These are phyloP conservation scores for Apiotrichum brassicae DNA, from an alignment of 1,284 basidiomycete genomes.

Conservation along the genomic window DNA sequence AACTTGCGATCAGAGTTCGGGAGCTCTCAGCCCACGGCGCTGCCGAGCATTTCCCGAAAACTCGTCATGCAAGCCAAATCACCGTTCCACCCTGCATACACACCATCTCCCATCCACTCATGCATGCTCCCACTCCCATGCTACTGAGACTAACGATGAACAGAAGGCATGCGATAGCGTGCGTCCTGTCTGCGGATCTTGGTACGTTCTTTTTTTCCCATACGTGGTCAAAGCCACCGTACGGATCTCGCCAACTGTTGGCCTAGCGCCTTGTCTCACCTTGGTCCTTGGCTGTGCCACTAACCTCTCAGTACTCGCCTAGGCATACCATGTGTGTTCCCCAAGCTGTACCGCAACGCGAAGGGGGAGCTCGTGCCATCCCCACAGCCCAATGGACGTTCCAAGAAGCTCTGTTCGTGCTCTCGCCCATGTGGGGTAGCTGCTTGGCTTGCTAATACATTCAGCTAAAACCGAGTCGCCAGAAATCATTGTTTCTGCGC, in stretches of 20 bases:
- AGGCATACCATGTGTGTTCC: conserved; percentile 22
- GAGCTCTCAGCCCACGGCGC: no score
- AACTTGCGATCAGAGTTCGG: no score
- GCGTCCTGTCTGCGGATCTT: conserved; percentile 17
- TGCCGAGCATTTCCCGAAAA: no score
- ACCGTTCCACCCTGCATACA: no score
- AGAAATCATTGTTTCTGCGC: background rate
- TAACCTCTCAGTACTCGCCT: conserved; percentile 15
- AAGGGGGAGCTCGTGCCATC: conserved; percentile 21
- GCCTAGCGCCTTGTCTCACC: no score
- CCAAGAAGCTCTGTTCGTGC: conserved; percentile 18
- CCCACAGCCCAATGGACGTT: conserved; percentile 23
- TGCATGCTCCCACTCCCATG: no score
- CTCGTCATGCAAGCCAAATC: no score
- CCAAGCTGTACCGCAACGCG: conserved; percentile 20
- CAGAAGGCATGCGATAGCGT: conserved; percentile 22
- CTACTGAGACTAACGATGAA: conserved; percentile 1
- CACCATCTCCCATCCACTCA: no score
- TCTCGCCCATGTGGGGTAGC: no score
- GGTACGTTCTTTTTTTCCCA: conserved; percentile 5
- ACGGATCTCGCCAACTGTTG: no score
- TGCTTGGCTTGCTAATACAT: background rate
- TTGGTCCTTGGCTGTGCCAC: no score
- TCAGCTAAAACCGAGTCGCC: conserved; percentile 7
- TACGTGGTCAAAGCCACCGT: no score